Evolutionary conservation across 2,329 filamentous ascomycete genomes (phyloP).

Genomic region (Microcyclospora tardicrescens): DNA sequence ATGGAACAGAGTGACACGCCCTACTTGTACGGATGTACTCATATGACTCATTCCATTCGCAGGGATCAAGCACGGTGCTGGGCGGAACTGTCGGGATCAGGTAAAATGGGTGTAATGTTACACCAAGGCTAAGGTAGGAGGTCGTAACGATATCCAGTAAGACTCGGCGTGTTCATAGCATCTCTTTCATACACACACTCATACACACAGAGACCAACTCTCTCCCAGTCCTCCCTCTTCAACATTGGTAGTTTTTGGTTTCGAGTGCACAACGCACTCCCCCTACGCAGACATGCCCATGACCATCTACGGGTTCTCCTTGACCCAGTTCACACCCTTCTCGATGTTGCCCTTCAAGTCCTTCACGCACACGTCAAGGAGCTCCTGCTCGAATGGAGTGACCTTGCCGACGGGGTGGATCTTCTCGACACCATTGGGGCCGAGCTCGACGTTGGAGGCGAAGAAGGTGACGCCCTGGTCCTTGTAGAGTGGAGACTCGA

Average conservation of each 20-base stretch:
- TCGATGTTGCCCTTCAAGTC: constrained; percentile 90
- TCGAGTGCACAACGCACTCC: constrained; percentile 2
- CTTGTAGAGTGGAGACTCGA: constrained; percentile 96
- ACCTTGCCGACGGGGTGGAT: constrained; percentile 78
- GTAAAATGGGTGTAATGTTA: too few relatives aligned
- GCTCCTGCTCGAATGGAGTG: constrained; percentile 73
- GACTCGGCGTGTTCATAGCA: too few relatives aligned
- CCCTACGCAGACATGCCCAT: background rate
- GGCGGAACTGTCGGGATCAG: too few relatives aligned
- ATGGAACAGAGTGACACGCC: too few relatives aligned
- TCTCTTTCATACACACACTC: too few relatives aligned
- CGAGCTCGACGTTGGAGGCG: constrained; percentile 86
- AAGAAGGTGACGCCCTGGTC: constrained; percentile 97
- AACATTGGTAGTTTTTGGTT: constrained; percentile 2
- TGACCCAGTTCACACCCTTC: constrained; percentile 66
- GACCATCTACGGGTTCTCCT: constrained; percentile 37
- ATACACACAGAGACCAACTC: too few relatives aligned
- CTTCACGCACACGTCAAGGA: constrained; percentile 70
- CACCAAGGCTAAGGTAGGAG: too few relatives aligned
- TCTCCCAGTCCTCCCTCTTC: background rate
- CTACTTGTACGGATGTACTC: too few relatives aligned
- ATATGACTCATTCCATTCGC: too few relatives aligned
- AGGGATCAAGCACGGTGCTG: too few relatives aligned
- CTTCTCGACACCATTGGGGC: constrained; percentile 90
- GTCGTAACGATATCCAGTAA: too few relatives aligned